Evolutionary conservation across 306 rosid genomes (phyloP).

Genomic region (Vigna mungo): DNA sequence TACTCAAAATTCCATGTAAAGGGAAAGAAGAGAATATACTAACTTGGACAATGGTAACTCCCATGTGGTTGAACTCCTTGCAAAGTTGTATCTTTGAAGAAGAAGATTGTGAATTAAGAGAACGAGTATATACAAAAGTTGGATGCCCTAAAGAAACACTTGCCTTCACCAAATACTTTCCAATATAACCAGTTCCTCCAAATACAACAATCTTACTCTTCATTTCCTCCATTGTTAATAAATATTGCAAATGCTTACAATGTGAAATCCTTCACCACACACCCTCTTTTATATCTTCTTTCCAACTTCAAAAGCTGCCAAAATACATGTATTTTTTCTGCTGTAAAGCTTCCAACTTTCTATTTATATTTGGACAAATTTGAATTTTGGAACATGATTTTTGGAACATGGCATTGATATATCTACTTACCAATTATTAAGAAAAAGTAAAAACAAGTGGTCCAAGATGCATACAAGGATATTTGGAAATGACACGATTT

Average conservation of each 20-base stretch:
- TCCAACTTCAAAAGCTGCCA: not conserved
- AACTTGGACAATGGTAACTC: constrained; percentile 47
- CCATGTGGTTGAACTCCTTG: constrained; percentile 41
- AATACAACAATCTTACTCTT: constrained; percentile 44
- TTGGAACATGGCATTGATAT: too few species aligned
- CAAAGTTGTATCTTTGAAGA: constrained; percentile 37
- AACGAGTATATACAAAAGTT: constrained; percentile 50
- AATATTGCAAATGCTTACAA: not conserved
- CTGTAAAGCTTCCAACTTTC: too few species aligned
- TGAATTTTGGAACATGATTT: too few species aligned
- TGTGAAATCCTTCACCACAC: too few species aligned
- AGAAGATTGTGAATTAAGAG: constrained; percentile 11
- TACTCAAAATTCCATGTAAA: too few species aligned
- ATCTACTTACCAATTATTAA: too few species aligned
- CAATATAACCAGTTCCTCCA: constrained; percentile 64
- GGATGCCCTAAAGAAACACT: constrained; percentile 50
- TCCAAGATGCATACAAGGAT: too few species aligned
- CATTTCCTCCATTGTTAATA: constrained; percentile 21
- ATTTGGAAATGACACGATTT: too few species aligned
- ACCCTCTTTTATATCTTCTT: not conserved
- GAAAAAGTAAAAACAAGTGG: too few species aligned
- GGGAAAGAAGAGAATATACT: too few species aligned
- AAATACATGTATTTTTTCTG: too few species aligned
- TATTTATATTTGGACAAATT: too few species aligned
- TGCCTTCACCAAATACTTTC: constrained; percentile 54